Evolutionary conservation across 805 yeast species (phyloP), one percentile per base, ranked within the genome.

Genomic region (Metschnikowia corniflorae): DNA sequence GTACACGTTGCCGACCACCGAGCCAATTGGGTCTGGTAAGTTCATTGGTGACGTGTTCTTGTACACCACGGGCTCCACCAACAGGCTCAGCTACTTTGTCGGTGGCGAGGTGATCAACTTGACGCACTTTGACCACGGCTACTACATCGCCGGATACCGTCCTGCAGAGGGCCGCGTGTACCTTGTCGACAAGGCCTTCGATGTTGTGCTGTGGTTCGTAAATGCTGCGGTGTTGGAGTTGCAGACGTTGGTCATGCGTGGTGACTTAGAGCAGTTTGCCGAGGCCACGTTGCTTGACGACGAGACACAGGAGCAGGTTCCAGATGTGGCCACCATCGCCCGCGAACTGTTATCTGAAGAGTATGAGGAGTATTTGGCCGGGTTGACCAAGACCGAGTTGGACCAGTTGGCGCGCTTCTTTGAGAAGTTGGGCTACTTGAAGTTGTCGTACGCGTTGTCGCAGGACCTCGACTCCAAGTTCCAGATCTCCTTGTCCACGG

Each of bases 21-120:
- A 93, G 58, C 66, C 80, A 14, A 77, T 91, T 25, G 78, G 85
- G 42, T 82, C 95, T 19, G 97, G 97, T 54, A 82, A 81, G 60
- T 93, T 97, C 88, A 88, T 89, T 53, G 98, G 97, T 49, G 97
- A 93, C 67, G 97, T 93, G 30, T 89, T 91, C 60, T 78, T 93
- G 36, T 93, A 83, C 68, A 86, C 97, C 12, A 87, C 97, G 2
- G 55, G 79, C 14, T 73, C 94, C 16, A 57, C 71, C 26, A 86
- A 88, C 65, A 79, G 97, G 61, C 73, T 93, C 56, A 91, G 89
- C 65, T 93, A 93, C 60, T 77, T 88, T 44, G 97, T 93, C 43
- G 98, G 98, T 52, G 95, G 95, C 26, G 86, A 88, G 55, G 80
- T 85, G 16, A 86, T 87, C 61, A 93, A 88, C 57, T 77, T 93